Evolutionary conservation across 208 protist genomes (phyloP).

Genomic region (Leishmania mexicana): DNA sequence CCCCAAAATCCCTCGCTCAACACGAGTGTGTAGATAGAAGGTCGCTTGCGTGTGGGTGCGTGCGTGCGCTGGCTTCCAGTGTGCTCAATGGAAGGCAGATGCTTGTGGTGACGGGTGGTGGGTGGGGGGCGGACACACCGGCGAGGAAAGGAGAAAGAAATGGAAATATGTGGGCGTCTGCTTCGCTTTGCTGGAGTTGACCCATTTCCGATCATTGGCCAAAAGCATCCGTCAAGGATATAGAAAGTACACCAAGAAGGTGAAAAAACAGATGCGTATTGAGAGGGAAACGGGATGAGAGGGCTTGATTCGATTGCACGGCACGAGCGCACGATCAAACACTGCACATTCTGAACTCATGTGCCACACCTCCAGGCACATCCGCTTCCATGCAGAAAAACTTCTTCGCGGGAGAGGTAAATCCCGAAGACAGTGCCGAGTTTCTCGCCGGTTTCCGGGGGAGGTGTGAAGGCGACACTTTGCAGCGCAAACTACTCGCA

Average conservation of each 20-base stretch:
- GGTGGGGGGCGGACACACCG: background rate
- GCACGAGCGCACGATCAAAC: background rate
- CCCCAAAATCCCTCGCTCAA: background rate
- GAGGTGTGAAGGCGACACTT: background rate
- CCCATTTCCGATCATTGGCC: background rate
- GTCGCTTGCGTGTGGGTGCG: background rate
- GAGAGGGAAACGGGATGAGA: background rate
- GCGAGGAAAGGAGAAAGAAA: background rate
- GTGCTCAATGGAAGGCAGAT: background rate
- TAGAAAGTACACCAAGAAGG: background rate
- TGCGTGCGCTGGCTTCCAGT: background rate
- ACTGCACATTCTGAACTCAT: background rate
- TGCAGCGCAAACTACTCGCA: background rate
- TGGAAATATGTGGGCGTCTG: background rate
- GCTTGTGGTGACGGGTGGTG: background rate
- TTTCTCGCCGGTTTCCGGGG: background rate
- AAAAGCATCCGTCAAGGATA: background rate
- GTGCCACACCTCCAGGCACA: background rate
- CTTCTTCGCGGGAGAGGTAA: background rate
- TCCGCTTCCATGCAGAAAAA: background rate
- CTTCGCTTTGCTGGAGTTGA: background rate
- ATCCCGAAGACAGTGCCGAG: background rate
- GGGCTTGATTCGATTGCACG: background rate
- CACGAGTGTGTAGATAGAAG: background rate
- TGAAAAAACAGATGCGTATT: background rate